Base-by-base conservation (phyloP, 176 grass and related monocot species). In the Ampelocalamus luodianensis region DNA sequence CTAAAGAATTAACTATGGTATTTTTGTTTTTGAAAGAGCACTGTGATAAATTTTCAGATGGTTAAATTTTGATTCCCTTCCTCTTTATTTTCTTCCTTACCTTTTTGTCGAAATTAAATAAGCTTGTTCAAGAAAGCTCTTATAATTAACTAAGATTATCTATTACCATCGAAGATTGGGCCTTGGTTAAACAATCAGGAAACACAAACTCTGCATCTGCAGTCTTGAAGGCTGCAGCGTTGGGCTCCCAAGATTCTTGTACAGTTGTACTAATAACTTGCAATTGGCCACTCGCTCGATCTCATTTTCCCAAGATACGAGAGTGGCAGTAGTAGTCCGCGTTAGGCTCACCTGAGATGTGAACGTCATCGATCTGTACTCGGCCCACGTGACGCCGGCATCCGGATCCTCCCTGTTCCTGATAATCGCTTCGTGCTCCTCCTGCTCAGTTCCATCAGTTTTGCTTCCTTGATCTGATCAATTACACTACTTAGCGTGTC, bases 311-410 rank as follows among this genome's bases (percentile, higher is more conserved):
- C 50, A 71, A 71, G 26, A 42, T 69, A 26, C 8, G 24, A 46
- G 15, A 29, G 48, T 24, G 15, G 50, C 15, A 56, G 40, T 43
- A 60, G 5, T 40, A 82, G 73, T 56, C 69, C 43, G 61, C 5
- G 71, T 14, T 84, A 85, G 65, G 72, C 83, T 91, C 82, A 97
- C 94, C 90, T 92, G 92, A 68, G 82, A 82, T 15, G 92, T 97
- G 85, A 97, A 92, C 20, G 71, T 89, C 94, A 97, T 97, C 18
- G 94, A 94, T 85, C 86, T 97, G 85, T 97, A 97, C 89, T 97
- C 94, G 6, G 63, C 85, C 94, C 92, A 94, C 63, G 94, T 92
- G 65, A 97, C 22, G 5, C 82, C 65, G 14, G 89, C 82, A 78
- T 94, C 51, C n/a, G 85, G 90, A 51, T 94, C 71, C 83, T 92